Evolutionary conservation across 2,329 filamentous ascomycete species (phyloP).

Genomic region (Botryotinia convoluta): DNA sequence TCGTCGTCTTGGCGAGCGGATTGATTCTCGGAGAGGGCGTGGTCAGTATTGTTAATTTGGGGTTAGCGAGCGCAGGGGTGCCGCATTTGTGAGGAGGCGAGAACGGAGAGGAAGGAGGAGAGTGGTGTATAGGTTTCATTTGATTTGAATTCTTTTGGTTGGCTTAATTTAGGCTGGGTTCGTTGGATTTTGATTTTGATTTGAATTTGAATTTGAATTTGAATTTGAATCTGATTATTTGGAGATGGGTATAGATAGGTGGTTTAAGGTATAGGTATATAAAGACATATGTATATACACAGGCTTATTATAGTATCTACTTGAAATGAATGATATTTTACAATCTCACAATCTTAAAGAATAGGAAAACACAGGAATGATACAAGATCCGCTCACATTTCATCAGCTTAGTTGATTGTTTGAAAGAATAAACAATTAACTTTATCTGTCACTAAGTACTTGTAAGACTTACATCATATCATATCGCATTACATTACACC

Average conservation of each 20-base stretch:
- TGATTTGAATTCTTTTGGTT: background rate
- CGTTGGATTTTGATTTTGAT: background rate
- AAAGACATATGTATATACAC: background rate
- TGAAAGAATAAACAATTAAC: too few relatives aligned
- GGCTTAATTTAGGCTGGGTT: background rate
- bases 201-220: background rate
- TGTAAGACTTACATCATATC: too few relatives aligned
- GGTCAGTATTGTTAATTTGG: conserved; percentile 84
- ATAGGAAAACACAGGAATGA: background rate
- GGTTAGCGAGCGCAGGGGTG: conserved; percentile 73
- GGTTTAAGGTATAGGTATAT: background rate
- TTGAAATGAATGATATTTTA: background rate
- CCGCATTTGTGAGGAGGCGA: conserved; percentile 57
- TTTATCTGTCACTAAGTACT: too few relatives aligned
- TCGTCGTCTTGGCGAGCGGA: conserved; percentile 87
- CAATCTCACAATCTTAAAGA: background rate
- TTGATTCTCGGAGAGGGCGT: conserved; percentile 92
- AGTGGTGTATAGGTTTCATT: background rate
- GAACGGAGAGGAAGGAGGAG: background rate
- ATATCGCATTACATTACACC: too few relatives aligned
- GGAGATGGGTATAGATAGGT: background rate
- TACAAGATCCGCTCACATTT: background rate
- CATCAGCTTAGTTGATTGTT: too few relatives aligned
- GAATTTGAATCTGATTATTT: background rate
- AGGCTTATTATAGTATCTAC: background rate